These are phyloP conservation scores for Decorospora gaudefroyi DNA, from an alignment of 2,329 filamentous ascomycete species.

Conservation along the genomic window DNA sequence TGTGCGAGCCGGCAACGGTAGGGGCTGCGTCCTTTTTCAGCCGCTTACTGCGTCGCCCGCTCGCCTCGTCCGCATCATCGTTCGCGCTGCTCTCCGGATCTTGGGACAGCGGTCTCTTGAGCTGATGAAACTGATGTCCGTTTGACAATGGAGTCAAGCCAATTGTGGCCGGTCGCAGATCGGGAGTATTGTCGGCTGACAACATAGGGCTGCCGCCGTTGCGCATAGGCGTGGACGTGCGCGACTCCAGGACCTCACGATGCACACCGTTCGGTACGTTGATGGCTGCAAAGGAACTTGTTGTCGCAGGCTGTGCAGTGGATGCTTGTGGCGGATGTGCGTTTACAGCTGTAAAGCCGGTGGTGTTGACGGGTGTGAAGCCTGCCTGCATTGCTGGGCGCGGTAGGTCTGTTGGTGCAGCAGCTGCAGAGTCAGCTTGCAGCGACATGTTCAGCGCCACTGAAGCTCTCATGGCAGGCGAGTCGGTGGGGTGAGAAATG, in stretches of 20 bases:
- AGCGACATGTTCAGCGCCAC: constrained; percentile 61
- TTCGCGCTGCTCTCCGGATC: constrained; percentile 61
- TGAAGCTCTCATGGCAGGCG: constrained; percentile 66
- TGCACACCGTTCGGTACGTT: constrained; percentile 58
- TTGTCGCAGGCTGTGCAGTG: constrained; percentile 29
- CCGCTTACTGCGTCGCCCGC: constrained; percentile 80
- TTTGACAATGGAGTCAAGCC: constrained; percentile 57
- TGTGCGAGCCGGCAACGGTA: constrained; percentile 93
- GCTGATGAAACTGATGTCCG: constrained; percentile 57
- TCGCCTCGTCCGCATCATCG: constrained; percentile 58
- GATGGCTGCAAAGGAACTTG: constrained; percentile 60
- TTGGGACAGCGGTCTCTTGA: constrained; percentile 73
- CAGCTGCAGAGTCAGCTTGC: constrained; percentile 44
- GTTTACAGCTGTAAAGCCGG: constrained; percentile 70
- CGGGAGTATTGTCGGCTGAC: constrained; percentile 67
- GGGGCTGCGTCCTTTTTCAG: constrained; percentile 78
- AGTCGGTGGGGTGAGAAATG: constrained; percentile 62
- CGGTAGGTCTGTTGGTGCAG: constrained; percentile 60
- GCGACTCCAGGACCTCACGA: constrained; percentile 57
- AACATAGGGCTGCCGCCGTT: constrained; percentile 65
- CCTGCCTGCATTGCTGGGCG: constrained; percentile 61
- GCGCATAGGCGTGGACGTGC: constrained; percentile 64
- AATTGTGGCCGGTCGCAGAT: constrained; percentile 60
- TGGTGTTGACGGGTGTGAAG: constrained; percentile 72
- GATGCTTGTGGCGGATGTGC: constrained; percentile 39